Conservation (phyloP, 164 flowering plant species). For the Cinnamomum micranthum region DNA sequence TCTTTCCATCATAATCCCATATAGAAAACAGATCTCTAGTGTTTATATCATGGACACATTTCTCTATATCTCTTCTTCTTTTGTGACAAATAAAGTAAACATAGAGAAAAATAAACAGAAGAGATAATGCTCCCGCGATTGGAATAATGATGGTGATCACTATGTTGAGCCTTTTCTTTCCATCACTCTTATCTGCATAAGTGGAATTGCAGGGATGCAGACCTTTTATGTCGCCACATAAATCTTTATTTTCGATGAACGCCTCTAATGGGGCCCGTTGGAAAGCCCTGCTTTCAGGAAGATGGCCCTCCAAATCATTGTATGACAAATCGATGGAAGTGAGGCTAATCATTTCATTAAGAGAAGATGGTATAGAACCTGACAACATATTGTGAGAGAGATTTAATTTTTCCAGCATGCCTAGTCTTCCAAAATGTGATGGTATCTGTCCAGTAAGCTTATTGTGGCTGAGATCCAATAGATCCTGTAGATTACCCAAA, state of each 20-base stretch:
- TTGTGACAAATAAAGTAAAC: neutral
- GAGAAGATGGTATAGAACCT: slow-evolving; percentile 17
- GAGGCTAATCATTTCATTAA: slow-evolving; percentile 15
- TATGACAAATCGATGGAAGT: slow-evolving; percentile 16
- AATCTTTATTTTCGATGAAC: slow-evolving; percentile 8
- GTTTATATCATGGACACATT: neutral
- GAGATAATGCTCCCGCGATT: neutral
- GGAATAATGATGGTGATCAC: neutral
- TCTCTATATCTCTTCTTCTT: neutral
- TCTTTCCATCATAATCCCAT: slow-evolving; percentile 16
- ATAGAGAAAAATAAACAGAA: neutral
- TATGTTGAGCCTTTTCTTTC: neutral
- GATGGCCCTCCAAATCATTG: slow-evolving; percentile 22
- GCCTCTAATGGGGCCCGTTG: slow-evolving; percentile 8
- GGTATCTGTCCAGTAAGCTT: slow-evolving; percentile 20
- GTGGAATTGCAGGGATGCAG: slow-evolving; percentile 7
- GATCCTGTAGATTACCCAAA: slow-evolving; percentile 5
- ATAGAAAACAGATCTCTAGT: slow-evolving; percentile 4
- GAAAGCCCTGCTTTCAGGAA: slow-evolving; percentile 15
- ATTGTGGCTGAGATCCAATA: slow-evolving; percentile 22
- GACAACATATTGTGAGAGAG: slow-evolving; percentile 22
- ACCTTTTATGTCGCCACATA: slow-evolving; percentile 5
- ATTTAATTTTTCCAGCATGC: slow-evolving; percentile 8
- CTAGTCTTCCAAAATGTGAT: slow-evolving; percentile 17
- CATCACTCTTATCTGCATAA: neutral